Evolutionary conservation across 345 rosid species (phyloP).

Genomic region (Anacardium occidentale): DNA sequence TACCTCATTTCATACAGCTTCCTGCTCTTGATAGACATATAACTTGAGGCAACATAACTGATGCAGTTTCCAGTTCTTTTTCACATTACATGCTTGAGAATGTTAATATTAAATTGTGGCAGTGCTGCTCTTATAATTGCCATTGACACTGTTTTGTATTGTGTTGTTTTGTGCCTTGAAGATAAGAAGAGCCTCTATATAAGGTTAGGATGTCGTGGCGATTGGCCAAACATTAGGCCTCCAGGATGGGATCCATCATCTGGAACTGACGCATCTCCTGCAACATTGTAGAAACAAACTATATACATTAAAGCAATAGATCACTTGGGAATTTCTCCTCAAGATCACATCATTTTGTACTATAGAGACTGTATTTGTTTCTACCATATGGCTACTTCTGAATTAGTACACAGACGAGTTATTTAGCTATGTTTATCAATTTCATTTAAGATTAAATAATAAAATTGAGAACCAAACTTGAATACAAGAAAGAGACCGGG

Average conservation of each 20-base stretch:
- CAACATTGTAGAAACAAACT: slow-evolving; percentile 1
- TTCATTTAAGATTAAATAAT: too few relatives aligned
- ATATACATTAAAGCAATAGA: neutral
- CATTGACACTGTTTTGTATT: neutral
- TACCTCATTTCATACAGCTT: neutral
- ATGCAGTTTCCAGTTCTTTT: neutral
- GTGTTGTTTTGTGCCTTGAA: slow-evolving; percentile 22
- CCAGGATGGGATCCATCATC: slow-evolving; percentile 78
- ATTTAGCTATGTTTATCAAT: too few relatives aligned
- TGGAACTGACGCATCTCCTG: slow-evolving; percentile 25
- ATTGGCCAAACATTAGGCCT: slow-evolving; percentile 82
- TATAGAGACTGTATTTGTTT: too few relatives aligned
- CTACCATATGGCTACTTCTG: too few relatives aligned
- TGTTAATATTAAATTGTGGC: neutral
- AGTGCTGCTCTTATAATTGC: neutral
- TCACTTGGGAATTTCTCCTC: neutral
- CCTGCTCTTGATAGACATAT: neutral
- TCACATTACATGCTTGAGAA: neutral
- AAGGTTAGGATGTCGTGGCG: slow-evolving; percentile 86
- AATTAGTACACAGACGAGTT: too few relatives aligned
- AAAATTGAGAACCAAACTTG: too few relatives aligned
- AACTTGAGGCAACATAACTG: neutral
- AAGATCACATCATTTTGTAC: neutral
- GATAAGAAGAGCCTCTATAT: slow-evolving; percentile 86
- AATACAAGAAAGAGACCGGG: too few relatives aligned